Evolutionary conservation across 768 basidiomycete species (phyloP).

Genomic region (Punctularia strigosozonata): DNA sequence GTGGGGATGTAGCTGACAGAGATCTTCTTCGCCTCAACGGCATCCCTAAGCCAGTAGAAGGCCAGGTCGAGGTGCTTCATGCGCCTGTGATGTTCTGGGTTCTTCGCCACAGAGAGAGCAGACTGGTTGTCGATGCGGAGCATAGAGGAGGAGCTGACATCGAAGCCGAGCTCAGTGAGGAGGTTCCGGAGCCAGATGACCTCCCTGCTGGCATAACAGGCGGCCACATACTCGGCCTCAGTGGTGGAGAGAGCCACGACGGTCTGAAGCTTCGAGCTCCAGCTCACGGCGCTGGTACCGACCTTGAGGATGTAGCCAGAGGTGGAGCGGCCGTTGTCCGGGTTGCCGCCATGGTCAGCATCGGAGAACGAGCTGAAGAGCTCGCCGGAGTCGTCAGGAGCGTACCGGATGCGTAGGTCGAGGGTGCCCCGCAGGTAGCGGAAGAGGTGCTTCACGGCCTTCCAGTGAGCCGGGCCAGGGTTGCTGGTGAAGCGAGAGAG

Average conservation of each 20-base stretch:
- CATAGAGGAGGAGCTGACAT: not conserved
- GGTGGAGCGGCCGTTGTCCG: constrained; percentile 11
- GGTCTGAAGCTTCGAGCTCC: constrained; percentile 17
- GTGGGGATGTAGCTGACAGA: constrained; percentile 5
- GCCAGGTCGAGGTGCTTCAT: constrained; percentile 26
- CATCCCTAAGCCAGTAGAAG: constrained; percentile 19
- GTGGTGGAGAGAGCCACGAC: constrained; percentile 18
- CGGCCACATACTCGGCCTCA: constrained; percentile 33
- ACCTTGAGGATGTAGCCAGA: constrained; percentile 17
- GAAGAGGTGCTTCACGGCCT: constrained; percentile 25
- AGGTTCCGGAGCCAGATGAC: constrained; percentile 22
- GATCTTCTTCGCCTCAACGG: constrained; percentile 8
- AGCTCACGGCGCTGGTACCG: constrained; percentile 12
- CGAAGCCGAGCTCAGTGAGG: constrained; percentile 8
- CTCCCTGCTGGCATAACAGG: constrained; percentile 20
- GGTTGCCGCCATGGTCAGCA: constrained; percentile 18
- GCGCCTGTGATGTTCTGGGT: constrained; percentile 16
- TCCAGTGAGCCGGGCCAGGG: constrained; percentile 23
- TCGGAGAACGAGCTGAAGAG: constrained; percentile 15
- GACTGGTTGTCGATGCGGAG: constrained; percentile 20
- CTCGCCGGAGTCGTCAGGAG: not conserved
- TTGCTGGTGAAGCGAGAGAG: constrained; percentile 22
- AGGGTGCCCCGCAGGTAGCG: constrained; percentile 25
- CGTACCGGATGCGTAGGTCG: constrained; percentile 12
- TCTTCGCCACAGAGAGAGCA: constrained; percentile 13